These are phyloP conservation scores for Pelagophyceae sp. DNA, from an alignment of 352 stramenopile genomes.

Conservation along the genomic window DNA sequence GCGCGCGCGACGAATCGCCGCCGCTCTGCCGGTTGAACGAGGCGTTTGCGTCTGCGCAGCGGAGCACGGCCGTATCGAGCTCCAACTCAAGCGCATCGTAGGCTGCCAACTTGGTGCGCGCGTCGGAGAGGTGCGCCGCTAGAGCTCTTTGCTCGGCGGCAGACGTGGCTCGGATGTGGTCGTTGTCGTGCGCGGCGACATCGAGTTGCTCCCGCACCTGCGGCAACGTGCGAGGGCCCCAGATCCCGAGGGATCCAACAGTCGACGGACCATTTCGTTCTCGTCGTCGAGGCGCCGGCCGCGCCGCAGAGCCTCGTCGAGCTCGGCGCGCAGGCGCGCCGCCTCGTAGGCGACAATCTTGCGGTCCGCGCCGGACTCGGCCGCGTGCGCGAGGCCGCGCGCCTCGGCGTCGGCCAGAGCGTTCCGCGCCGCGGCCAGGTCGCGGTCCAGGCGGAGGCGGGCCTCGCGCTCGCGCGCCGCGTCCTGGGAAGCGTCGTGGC, in stretches of 20 bases:
- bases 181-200: not conserved
- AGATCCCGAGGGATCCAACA: too few relatives aligned
- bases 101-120: not conserved
- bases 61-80: conserved; percentile 12
- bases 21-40: not conserved
- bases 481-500: not conserved
- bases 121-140: not conserved
- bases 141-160: not conserved
- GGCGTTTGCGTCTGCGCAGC: not conserved
- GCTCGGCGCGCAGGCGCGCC: conserved; percentile 1
- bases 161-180: not conserved
- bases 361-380: not conserved
- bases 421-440: not conserved
- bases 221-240: too few relatives aligned
- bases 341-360: not conserved
- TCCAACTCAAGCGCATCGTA: conserved; percentile 16
- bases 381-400: not conserved
- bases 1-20: not conserved
- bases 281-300: not conserved
- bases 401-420: not conserved
- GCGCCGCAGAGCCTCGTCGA: not conserved
- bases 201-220: not conserved
- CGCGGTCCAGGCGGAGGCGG: not conserved
- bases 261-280: conserved; percentile 7
- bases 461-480: not conserved